A percentile compares a stretch with the other conserved stretches of the same genome.
These are phyloP conservation scores for Populus hybrid DNA, from an alignment of 441 rosid species.

Conservation along the genomic window DNA sequence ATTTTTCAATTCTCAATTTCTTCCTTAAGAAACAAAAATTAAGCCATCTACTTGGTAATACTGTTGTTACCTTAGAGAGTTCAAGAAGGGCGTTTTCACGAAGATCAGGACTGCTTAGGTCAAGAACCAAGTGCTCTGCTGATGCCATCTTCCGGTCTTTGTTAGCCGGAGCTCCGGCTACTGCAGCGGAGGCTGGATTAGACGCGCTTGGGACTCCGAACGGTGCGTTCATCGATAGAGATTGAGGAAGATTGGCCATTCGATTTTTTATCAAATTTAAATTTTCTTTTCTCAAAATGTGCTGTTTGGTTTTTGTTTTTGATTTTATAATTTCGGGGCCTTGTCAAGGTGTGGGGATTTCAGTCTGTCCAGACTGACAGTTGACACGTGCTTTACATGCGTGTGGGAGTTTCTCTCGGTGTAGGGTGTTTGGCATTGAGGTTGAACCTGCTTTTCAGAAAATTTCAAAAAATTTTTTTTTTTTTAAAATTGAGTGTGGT, in stretches of 20 bases:
- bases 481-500: too few species aligned
- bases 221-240: slow-evolving; percentile 40
- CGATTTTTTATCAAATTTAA: background rate
- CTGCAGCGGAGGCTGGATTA: slow-evolving; percentile 10
- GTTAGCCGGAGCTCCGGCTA: slow-evolving; percentile 56
- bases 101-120: slow-evolving; percentile 95
- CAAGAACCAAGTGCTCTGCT: slow-evolving; percentile 92
- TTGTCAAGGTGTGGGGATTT: background rate
- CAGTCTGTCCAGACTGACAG: background rate
- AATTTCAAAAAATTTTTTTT: too few species aligned
- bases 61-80: slow-evolving; percentile 67
- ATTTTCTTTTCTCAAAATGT: background rate
- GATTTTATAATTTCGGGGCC: background rate
- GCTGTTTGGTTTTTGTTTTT: background rate
- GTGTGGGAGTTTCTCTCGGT: background rate
- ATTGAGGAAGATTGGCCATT: slow-evolving; percentile 49
- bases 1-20: background rate
- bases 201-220: slow-evolving; percentile 44
- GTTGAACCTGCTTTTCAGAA: too few species aligned
- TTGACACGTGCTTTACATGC: background rate
- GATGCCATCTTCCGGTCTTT: slow-evolving; percentile 94
- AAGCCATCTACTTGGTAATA: background rate
- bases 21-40: background rate
- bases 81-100: slow-evolving; percentile 96
- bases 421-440: too few species aligned